These are phyloP conservation scores for Centella asiatica DNA, from an alignment of 129 eudicot genomes.

Conservation along the genomic window DNA sequence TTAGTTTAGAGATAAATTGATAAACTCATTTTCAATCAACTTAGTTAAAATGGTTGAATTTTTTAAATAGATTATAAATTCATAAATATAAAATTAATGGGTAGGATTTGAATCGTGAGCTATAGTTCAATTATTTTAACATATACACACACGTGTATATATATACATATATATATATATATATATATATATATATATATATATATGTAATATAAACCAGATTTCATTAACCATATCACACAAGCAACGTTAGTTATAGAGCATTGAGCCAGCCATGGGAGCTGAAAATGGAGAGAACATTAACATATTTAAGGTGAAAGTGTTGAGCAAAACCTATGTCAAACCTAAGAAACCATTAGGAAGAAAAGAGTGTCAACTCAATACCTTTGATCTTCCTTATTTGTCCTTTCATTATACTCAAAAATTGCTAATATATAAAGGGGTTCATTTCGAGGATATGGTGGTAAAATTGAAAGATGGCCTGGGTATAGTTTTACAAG, in stretches of 20 bases:
- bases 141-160: too few species aligned
- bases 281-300: conserved; percentile 20
- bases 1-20: too few species aligned
- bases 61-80: too few species aligned
- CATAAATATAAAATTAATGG: too few species aligned
- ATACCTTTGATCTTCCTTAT: conserved; percentile 85
- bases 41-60: too few species aligned
- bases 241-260: neutral
- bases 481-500: conserved; percentile 55
- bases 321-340: conserved; percentile 40
- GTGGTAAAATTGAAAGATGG: conserved; percentile 72
- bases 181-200: too few species aligned
- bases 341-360: conserved; percentile 63
- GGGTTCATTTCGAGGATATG: conserved; percentile 32
- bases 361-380: conserved; percentile 66
- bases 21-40: too few species aligned
- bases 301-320: conserved; percentile 31
- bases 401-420: conserved; percentile 78
- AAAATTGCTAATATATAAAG: conserved; percentile 56
- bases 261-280: conserved; percentile 18
- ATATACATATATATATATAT: too few species aligned
- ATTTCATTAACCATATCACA: neutral
- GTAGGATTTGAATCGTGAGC: too few species aligned
- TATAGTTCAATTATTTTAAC: too few species aligned
- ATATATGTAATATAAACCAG: too few species aligned